Percentiles rank a stretch among this genome's conserved stretches.
These are phyloP conservation scores for Fusarium sp. DNA, from an alignment of 2,329 filamentous ascomycete species.

Conservation along the genomic window DNA sequence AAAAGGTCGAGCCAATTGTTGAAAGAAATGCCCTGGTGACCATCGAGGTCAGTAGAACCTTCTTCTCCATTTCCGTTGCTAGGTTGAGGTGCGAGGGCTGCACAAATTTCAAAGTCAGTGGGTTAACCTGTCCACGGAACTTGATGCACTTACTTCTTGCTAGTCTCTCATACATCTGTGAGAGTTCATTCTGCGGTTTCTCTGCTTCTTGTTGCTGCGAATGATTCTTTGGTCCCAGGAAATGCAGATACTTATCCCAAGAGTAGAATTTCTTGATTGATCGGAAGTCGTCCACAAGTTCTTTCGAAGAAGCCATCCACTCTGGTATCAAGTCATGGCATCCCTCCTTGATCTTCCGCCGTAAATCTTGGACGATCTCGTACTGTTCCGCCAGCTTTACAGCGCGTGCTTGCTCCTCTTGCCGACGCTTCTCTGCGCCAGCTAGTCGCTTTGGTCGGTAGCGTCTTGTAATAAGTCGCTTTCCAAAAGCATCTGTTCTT, in stretches of 20 bases:
- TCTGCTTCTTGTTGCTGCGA: conserved; percentile 36
- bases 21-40: conserved; percentile 83
- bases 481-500: conserved; percentile 24
- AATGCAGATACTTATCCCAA: conserved; percentile 73
- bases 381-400: conserved; percentile 57
- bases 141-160: conserved; percentile 60
- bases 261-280: conserved; percentile 73
- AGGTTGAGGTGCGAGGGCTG: conserved; percentile 51
- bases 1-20: conserved; percentile 90
- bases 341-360: conserved; percentile 56
- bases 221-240: conserved; percentile 58
- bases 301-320: conserved; percentile 71
- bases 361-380: conserved; percentile 58
- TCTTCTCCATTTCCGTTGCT: conserved; percentile 40
- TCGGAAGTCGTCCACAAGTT: conserved; percentile 72
- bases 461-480: conserved; percentile 52
- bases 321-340: conserved; percentile 57
- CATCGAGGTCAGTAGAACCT: conserved; percentile 53
- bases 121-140: background rate
- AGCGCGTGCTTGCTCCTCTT: conserved; percentile 59
- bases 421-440: conserved; percentile 57
- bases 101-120: conserved; percentile 26
- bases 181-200: conserved; percentile 58
- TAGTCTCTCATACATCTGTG: conserved; percentile 67
- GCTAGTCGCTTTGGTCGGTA: conserved; percentile 62